Conservation (phyloP, 202 grass and related monocot species). For the Eragrostis tef region DNA sequence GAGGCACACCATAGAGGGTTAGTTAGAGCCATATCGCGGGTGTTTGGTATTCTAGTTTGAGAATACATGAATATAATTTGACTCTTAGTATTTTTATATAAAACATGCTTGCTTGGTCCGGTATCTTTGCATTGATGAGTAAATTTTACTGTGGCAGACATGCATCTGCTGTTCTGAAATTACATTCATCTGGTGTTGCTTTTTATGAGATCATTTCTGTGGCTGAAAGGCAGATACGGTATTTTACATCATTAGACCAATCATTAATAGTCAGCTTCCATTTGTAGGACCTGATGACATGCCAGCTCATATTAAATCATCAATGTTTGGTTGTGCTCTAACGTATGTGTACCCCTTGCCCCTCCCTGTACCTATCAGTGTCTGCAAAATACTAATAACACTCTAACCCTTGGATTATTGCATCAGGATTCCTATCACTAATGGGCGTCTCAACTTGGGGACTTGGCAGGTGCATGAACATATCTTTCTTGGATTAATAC, state of each 20-base stretch:
- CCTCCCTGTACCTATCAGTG: neutral
- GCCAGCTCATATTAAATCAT: conserved; percentile 98
- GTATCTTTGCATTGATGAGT: neutral
- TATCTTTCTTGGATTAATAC: conserved; percentile 6
- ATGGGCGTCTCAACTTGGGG: conserved; percentile 86
- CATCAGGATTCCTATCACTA: conserved; percentile 84
- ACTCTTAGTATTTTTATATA: neutral
- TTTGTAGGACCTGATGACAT: conserved; percentile 95
- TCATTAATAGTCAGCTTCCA: conserved; percentile 25
- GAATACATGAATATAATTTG: neutral
- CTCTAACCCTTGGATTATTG: conserved; percentile 27
- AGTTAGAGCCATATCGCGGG: neutral
- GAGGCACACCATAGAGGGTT: conserved; percentile 82
- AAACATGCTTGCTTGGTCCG: neutral
- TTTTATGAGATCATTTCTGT: neutral
- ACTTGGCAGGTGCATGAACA: conserved; percentile 75
- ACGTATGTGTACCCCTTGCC: conserved; percentile 51
- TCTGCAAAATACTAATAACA: conserved; percentile 26
- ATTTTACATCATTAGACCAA: conserved; percentile 28
- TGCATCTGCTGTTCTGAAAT: conserved; percentile 19
- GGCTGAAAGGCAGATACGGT: neutral
- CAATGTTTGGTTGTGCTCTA: conserved; percentile 90
- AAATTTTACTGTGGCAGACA: neutral
- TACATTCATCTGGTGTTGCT: neutral
- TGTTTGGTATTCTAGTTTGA: neutral